Evolutionary conservation across 192 early-diverging fungal genomes (phyloP), one percentile per base, ranked within the genome.

Genomic region (Phycomyces blakesleeanus): DNA sequence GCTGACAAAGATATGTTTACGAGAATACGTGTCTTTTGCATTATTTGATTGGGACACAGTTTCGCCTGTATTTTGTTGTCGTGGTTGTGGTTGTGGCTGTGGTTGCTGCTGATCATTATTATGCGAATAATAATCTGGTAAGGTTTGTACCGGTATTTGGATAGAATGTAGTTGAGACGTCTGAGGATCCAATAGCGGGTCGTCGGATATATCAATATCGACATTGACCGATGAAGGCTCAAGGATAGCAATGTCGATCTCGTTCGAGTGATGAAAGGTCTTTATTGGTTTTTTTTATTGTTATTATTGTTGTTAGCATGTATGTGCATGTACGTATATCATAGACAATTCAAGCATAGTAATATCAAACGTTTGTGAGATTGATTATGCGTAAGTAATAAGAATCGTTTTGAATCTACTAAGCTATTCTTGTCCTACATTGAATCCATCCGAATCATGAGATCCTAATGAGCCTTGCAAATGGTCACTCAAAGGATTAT

Each of bases 1-100:
- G 14, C 71, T 79, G 8, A 98, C 88, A 3, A 81, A 78, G 26
- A 97, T 82, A 5, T 51, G 18, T 40, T 39, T 12, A 3, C 25
- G 27, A 49, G 51, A 11, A 54, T 53, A 27, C 18, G 47, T 37
- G 29, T 40, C 5, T 20, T 40, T 40, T 21, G 51, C 8, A 34
- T n/a, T 14, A 49, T 5, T 9, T 38, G 7, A 5, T 4, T 63
- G 20, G 61, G 41, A 40, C 22, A 40, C 40, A 37, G 51, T 25
- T 22, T 12, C 34, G 22, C n/a, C 7, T 12, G 59, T n/a, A n/a
- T n/a, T n/a, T n/a, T n/a, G n/a, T n/a, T n/a, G n/a, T n/a, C n/a
- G n/a, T n/a, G n/a, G n/a, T n/a, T n/a, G n/a, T n/a, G n/a, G n/a
- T n/a, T n/a, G n/a, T n/a, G n/a, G n/a, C n/a, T n/a, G n/a, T n/a